Percentiles rank a stretch among this genome's conserved stretches.
Evolutionary conservation across 2,329 filamentous ascomycete genomes (phyloP).

Genomic region (Claviceps sp.): DNA sequence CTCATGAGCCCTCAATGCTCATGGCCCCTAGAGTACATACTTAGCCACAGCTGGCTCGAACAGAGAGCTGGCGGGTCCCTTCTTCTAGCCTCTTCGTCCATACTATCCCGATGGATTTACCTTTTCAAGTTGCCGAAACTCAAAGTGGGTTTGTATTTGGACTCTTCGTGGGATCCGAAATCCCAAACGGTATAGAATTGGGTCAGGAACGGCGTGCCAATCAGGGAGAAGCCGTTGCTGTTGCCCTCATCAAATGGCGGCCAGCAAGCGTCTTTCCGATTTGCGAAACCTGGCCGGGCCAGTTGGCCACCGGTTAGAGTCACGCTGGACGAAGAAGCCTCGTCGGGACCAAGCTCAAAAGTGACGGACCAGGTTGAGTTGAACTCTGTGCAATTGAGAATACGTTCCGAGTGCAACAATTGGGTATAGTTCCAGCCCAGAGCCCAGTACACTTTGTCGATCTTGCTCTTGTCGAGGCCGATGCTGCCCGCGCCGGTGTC

Average conservation of each 20-base stretch:
- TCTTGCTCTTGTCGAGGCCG: constrained; percentile 12
- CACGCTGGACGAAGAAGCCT: constrained; percentile 11
- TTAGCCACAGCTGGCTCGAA: too few relatives aligned
- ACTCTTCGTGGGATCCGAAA: constrained; percentile 11
- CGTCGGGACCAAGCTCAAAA: constrained; percentile 14
- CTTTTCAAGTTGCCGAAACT: constrained; percentile 14
- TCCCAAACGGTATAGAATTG: constrained; percentile 23
- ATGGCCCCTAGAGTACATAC: too few relatives aligned
- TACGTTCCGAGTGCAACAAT: constrained; percentile 13
- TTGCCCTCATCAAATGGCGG: constrained; percentile 19
- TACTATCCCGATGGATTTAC: not conserved
- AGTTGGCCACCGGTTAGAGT: constrained; percentile 20
- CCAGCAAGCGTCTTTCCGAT: constrained; percentile 20
- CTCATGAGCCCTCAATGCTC: too few relatives aligned
- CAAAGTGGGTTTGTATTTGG: constrained; percentile 6
- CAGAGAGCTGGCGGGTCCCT: too few relatives aligned
- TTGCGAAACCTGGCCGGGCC: constrained; percentile 18
- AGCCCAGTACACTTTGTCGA: constrained; percentile 17
- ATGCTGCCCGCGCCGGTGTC: constrained; percentile 20
- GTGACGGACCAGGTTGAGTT: constrained; percentile 21
- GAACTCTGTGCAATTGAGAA: constrained; percentile 23
- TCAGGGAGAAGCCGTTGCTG: constrained; percentile 13
- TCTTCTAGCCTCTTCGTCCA: not conserved
- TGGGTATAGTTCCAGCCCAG: constrained; percentile 23
- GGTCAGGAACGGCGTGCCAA: constrained; percentile 16